Percentiles rank a stretch among this genome's conserved stretches.
These are phyloP conservation scores for Dactylellina cionopaga DNA, from an alignment of 2,329 filamentous ascomycete genomes.

Conservation along the genomic window DNA sequence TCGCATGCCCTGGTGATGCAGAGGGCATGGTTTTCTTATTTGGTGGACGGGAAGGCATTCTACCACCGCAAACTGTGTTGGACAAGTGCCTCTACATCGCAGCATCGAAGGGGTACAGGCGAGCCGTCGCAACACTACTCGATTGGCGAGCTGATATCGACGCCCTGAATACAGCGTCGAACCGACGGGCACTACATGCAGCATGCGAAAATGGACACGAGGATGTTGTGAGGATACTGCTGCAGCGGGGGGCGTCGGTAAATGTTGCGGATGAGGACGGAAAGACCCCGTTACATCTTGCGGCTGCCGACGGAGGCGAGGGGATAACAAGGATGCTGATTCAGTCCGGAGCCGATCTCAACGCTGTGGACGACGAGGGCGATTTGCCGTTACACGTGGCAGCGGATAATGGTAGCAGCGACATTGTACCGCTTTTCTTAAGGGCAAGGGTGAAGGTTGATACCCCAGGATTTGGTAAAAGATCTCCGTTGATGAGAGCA, in stretches of 20 bases:
- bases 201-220: conserved; percentile 59
- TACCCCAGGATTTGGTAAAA: conserved; percentile 24
- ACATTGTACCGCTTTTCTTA: conserved; percentile 57
- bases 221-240: conserved; percentile 56
- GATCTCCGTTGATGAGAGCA: conserved; percentile 47
- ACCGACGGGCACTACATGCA: conserved; percentile 57
- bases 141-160: conserved; percentile 46
- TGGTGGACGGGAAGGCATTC: conserved; percentile 27
- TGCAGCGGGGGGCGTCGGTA: conserved; percentile 56
- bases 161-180: conserved; percentile 31
- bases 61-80: conserved; percentile 28
- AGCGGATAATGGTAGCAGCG: conserved; percentile 55
- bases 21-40: conserved; percentile 40
- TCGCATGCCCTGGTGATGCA: conserved; percentile 35
- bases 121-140: conserved; percentile 40
- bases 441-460: conserved; percentile 53
- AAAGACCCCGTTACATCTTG: conserved; percentile 58
- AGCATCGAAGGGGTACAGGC: conserved; percentile 44
- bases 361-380: conserved; percentile 55
- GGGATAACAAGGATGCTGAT: conserved; percentile 56
- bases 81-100: conserved; percentile 53
- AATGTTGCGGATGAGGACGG: conserved; percentile 57
- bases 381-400: conserved; percentile 57
- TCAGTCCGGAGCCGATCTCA: conserved; percentile 53
- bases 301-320: conserved; percentile 57